Base-by-base conservation (phyloP, 306 rosid species). In the Citrullus amarus region DNA sequence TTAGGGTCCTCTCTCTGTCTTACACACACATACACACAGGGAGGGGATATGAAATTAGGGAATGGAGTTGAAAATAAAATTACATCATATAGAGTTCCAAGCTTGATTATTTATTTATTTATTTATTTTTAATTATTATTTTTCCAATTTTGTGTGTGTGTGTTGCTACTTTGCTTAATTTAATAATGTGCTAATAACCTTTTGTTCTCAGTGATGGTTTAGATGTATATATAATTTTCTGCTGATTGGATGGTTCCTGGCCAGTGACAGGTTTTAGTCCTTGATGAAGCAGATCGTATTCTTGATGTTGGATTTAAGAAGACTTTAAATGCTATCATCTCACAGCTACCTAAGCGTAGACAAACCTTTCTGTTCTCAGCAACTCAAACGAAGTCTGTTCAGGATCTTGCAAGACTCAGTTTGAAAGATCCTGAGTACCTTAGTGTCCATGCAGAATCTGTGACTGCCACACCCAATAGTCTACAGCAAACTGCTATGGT, bases 401-500 rank as follows among this genome's bases (percentile, higher is more conserved):
- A 92, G 84, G 97, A 91, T 86, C 97, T 95, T 81, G 97, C 96
- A 55, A 87, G 98, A 81, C 90, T 95, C 59, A 92, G 98, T 89
- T 88, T 95, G 87, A 92, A 92, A 86, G 97, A 95, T 83, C 97
- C 98, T 34, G 98, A 95, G 88, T 95, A 92, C 84, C 86, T 91
- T 69, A 91, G 98, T 34, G 97, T 95, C 61, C 98, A 95, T 6
- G 92, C 91, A 84, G 90, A 95, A 85, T 88, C 97, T 75, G 82
- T 80, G 70, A 85, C 96, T 59, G 96, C 98, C 30, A 95, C 97
- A 59, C 98, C 97, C n/a, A 75, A 82, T 60, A 85, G 78, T 63
- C 86, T 95, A 92, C 86, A 83, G 81, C 97, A 95, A 84, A 87
- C 89, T 65, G 97, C 90, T 68, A 89, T 89, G 86, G 65, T 85